These are phyloP conservation scores for Dryas octopetala DNA, from an alignment of 306 rosid species.

Conservation along the genomic window DNA sequence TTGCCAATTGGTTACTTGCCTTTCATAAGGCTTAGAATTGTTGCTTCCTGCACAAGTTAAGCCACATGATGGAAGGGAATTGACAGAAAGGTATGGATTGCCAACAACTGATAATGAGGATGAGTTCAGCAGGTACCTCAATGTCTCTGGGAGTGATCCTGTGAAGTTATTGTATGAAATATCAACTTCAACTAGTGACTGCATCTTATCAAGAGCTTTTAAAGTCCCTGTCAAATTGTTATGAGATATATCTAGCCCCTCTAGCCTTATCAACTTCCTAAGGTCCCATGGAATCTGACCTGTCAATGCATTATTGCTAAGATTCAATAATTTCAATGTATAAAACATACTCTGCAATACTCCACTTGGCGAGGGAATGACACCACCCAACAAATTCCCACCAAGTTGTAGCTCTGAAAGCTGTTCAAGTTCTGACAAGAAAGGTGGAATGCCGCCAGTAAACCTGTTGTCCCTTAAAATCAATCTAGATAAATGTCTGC, in stretches of 20 bases:
- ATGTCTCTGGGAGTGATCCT: slow-evolving; percentile 53
- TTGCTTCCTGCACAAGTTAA: slow-evolving; percentile 32
- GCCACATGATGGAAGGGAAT: slow-evolving; percentile 38
- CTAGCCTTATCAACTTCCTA: slow-evolving; percentile 31
- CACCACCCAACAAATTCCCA: slow-evolving; percentile 70
- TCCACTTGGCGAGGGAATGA: slow-evolving; percentile 62
- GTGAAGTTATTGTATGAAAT: slow-evolving; percentile 64
- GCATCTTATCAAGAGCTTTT: slow-evolving; percentile 39
- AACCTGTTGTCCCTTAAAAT: slow-evolving; percentile 62
- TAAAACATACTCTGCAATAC: slow-evolving; percentile 32
- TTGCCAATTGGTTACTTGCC: no score
- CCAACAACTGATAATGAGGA: slow-evolving; percentile 49
- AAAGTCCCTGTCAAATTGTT: slow-evolving; percentile 76
- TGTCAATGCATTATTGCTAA: slow-evolving; percentile 65
- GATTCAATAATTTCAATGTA: slow-evolving; percentile 67
- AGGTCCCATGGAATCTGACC: slow-evolving; percentile 66
- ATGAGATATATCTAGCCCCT: slow-evolving; percentile 54
- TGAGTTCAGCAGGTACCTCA: slow-evolving; percentile 46
- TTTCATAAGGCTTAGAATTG: slow-evolving; percentile 19
- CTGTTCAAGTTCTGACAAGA: slow-evolving; percentile 42
- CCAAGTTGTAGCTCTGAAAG: slow-evolving; percentile 70
- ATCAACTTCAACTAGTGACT: slow-evolving; percentile 46
- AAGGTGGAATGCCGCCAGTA: slow-evolving; percentile 55
- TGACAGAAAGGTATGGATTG: slow-evolving; percentile 61
- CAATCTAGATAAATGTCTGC: slow-evolving; percentile 48